A percentile compares a stretch with the other conserved stretches of the same genome.
phyloP scores from a whole-genome alignment of 352 stramenopile species.

The Phytophthora uliginosa region DNA sequence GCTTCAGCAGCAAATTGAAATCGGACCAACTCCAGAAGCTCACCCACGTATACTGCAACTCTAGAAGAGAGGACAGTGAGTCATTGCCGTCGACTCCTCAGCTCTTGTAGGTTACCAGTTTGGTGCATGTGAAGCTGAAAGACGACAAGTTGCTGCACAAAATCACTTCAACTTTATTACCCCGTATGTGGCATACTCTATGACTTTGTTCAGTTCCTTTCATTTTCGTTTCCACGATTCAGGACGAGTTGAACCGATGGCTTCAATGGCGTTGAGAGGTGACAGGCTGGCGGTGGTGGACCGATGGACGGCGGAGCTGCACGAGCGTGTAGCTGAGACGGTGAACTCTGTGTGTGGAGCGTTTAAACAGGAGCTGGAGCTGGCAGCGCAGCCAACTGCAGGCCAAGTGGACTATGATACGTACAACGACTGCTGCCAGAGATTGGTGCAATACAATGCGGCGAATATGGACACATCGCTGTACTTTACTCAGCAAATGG shows the following conservation, averaged over 20 bases:
- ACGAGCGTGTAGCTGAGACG: conserved; percentile 15
- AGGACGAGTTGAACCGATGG: background rate
- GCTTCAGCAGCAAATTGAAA: conserved; percentile 52
- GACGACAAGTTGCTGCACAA: background rate
- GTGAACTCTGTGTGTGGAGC: conserved; percentile 17
- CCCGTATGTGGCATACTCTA: background rate
- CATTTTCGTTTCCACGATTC: background rate
- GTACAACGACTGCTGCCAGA: conserved; percentile 3
- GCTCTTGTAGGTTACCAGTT: conserved; percentile 5
- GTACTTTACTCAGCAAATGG: conserved; percentile 5
- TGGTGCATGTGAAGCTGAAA: background rate
- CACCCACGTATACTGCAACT: conserved; percentile 73
- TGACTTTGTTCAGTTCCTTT: background rate
- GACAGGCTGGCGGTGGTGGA: conserved; percentile 10
- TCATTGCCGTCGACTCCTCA: background rate
- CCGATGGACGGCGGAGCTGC: conserved; percentile 8
- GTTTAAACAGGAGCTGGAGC: conserved; percentile 19
- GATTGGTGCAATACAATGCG: background rate
- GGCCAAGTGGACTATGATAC: conserved; percentile 13
- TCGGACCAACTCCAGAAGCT: conserved; percentile 64
- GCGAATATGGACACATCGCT: conserved; percentile 4
- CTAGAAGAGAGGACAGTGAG: conserved; percentile 29
- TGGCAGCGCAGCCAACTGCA: conserved; percentile 10
- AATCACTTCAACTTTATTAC: background rate
- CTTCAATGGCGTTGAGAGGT: conserved; percentile 8